Conservation (phyloP, 495 filamentous ascomycete genomes). For the Neurospora tetraspora region DNA sequence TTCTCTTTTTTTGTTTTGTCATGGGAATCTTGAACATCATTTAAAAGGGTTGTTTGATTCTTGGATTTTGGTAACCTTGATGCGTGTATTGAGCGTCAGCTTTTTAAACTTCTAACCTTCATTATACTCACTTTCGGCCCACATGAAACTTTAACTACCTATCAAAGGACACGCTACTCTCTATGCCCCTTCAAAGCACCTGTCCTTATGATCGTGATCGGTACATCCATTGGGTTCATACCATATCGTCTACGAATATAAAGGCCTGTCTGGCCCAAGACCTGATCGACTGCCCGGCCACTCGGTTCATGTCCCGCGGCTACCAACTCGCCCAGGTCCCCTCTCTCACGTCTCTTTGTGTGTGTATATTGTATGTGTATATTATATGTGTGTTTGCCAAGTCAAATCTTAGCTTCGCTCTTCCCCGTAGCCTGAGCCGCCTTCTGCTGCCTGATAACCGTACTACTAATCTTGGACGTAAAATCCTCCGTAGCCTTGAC, state of each 20-base stretch:
- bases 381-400: not conserved
- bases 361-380: not conserved
- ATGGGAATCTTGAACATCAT: not conserved
- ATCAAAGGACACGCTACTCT: not conserved
- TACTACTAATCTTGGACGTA: slow-evolving; percentile 83
- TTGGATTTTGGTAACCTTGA: too few relatives aligned
- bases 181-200: not conserved
- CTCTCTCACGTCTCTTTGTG: not conserved
- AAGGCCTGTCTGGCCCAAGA: not conserved
- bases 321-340: not conserved
- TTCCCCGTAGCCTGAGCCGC: slow-evolving; percentile 12
- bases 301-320: not conserved
- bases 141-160: not conserved
- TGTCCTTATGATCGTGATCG: not conserved
- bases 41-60: too few relatives aligned
- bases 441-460: slow-evolving; percentile 44
- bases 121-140: too few relatives aligned
- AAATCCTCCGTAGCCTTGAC: slow-evolving; percentile 44
- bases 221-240: not conserved
- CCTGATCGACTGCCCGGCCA: not conserved
- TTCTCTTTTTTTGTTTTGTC: not conserved
- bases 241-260: not conserved
- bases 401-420: not conserved
- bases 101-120: too few relatives aligned
- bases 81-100: too few relatives aligned